Conservation (phyloP, 805 yeast genomes). For the Saturnispora halmiae region DNA sequence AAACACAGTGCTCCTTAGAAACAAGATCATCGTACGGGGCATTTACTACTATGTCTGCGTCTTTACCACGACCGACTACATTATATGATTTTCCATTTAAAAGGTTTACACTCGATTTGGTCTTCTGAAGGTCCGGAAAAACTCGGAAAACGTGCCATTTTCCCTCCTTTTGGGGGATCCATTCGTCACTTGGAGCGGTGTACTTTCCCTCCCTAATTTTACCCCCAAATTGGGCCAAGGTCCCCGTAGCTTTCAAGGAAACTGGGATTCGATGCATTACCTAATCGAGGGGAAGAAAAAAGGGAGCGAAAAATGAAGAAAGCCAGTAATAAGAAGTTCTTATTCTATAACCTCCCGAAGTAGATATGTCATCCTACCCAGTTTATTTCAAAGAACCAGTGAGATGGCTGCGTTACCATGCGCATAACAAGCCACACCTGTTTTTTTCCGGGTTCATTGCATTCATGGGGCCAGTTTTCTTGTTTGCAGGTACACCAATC, state of each 20-base stretch:
- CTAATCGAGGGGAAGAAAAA: neutral
- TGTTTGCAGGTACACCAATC: constrained; percentile 51
- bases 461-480: constrained; percentile 54
- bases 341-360: neutral
- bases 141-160: constrained; percentile 14
- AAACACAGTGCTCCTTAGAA: constrained; percentile 24
- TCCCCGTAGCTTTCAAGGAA: constrained; percentile 15
- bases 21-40: constrained; percentile 17
- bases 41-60: constrained; percentile 17
- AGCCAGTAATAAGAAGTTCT: neutral
- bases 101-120: constrained; percentile 16
- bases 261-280: constrained; percentile 6
- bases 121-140: constrained; percentile 6
- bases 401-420: constrained; percentile 65
- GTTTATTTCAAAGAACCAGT: constrained; percentile 52
- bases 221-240: constrained; percentile 8
- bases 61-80: constrained; percentile 20
- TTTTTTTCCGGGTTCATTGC: constrained; percentile 60
- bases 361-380: constrained; percentile 33
- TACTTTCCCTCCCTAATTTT: constrained; percentile 7
- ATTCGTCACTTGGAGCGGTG: constrained; percentile 18
- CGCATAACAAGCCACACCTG: constrained; percentile 68
- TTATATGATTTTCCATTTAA: constrained; percentile 21
- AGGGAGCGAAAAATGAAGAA: neutral
- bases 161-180: constrained; percentile 14